phyloP scores from a whole-genome alignment of 225 moss, liverwort and hornwort species.

The Rhytidiadelphus loreus region DNA sequence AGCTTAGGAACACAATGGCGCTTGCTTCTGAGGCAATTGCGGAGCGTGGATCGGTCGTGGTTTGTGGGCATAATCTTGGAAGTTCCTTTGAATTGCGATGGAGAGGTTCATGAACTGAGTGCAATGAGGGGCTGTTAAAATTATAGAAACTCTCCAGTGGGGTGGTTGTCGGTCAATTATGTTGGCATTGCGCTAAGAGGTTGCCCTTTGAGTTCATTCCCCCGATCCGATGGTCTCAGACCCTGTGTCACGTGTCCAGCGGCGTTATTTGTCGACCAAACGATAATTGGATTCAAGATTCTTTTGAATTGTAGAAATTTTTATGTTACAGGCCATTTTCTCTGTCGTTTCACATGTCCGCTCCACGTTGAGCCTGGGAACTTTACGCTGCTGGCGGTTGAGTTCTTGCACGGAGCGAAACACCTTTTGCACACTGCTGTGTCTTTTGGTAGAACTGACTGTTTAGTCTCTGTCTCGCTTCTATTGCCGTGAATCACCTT shows the following conservation, averaged over 20 bases:
- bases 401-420: not conserved
- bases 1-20: not conserved
- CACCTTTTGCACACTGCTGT: not conserved
- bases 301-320: not conserved
- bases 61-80: not conserved
- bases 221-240: not conserved
- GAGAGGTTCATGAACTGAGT: not conserved
- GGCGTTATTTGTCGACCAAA: not conserved
- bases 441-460: not conserved
- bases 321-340: not conserved
- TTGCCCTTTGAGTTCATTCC: not conserved
- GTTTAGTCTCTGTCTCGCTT: not conserved
- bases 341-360: not conserved
- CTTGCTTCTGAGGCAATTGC: not conserved
- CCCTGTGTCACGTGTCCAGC: not conserved
- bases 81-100: not conserved
- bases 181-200: not conserved
- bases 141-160: not conserved
- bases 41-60: not conserved
- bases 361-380: not conserved
- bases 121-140: not conserved
- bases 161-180: not conserved
- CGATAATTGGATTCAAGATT: not conserved
- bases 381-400: not conserved
- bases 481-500: not conserved